Evolutionary conservation across 345 rosid species (phyloP), one percentile per base, ranked within the genome.

Genomic region (Trapa incisa): DNA sequence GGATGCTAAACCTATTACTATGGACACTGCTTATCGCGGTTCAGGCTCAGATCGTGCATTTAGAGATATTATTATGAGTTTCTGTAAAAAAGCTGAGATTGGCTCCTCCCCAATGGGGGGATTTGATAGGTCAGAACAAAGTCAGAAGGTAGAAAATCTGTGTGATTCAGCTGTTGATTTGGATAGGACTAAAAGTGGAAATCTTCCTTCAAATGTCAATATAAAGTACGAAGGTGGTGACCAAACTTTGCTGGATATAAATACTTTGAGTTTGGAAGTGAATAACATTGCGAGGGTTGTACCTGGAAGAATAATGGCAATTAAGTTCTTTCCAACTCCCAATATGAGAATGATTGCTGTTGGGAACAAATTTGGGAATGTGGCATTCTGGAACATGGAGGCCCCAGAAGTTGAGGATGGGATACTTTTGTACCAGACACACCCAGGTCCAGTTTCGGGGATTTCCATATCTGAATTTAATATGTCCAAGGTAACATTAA

Each of bases 361-460:
- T 0, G 98, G 98, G 47, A 86, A 79, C 69, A 82, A 82, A 72
- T 53, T 41, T 54, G 98, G 98, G 37, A 69, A 90, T 69, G 71
- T 90, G 48, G 82, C 83, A 32, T 90, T 87, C 71, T 90, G 98
- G 98, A 86, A 90, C 78, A 50, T 83, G 80, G 80, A 83, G 72
- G 61, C 75, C 50, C 33, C 69, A 39, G 74, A 70, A 37, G 81
- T 73, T 56, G 77, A 72, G 10, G 86, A 67, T 7, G 66, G 80
- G 70, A 79, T 84, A 38, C 83, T 74, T 77, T 64, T 88, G 74
- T 94, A 83, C 69, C 76, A 14, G 6, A 82, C 81, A 0, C 98
- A 93, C 73, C 67, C 70, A 3, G 80, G 73, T 57, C 88, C 91
- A 0, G 72, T 91, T 75, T 83, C 89, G 1, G 96, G 86, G 53